These are phyloP conservation scores for Kodamaea plutei DNA, from an alignment of 1,139 yeast genomes.

Conservation along the genomic window DNA sequence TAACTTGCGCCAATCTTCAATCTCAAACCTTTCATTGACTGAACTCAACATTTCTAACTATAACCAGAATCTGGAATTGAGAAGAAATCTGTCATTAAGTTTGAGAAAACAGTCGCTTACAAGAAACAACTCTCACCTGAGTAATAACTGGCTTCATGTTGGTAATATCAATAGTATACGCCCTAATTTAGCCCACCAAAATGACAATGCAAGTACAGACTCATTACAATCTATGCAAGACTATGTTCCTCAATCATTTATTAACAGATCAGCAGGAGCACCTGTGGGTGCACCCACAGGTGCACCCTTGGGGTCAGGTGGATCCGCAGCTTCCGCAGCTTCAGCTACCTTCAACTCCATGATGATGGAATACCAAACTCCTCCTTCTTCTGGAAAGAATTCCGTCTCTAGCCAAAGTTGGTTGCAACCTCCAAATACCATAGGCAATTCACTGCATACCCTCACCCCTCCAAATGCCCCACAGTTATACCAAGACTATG, in stretches of 20 bases:
- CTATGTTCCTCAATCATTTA: slow-evolving; percentile 40
- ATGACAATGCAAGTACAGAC: slow-evolving; percentile 33
- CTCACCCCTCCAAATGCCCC: slow-evolving; percentile 17
- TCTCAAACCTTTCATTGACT: slow-evolving; percentile 39
- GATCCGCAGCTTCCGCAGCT: slow-evolving; percentile 5
- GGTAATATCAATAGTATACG: slow-evolving; percentile 40
- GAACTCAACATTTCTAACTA: slow-evolving; percentile 37
- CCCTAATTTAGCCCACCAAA: slow-evolving; percentile 12
- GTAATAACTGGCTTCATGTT: slow-evolving; percentile 44
- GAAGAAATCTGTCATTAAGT: slow-evolving; percentile 26
- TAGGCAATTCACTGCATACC: slow-evolving; percentile 8
- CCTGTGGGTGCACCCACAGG: slow-evolving; percentile 1
- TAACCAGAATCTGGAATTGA: slow-evolving; percentile 11
- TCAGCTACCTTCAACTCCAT: slow-evolving; percentile 1
- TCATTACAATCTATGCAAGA: slow-evolving; percentile 45
- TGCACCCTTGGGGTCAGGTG: slow-evolving; percentile 21
- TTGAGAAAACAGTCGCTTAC: slow-evolving; percentile 45
- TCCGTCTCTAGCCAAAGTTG: slow-evolving; percentile 14
- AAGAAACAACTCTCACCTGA: slow-evolving; percentile 37
- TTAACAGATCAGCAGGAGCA: slow-evolving; percentile 27
- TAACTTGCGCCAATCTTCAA: slow-evolving; percentile 31
- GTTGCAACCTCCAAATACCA: slow-evolving; percentile 4
- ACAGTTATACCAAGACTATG: slow-evolving; percentile 17
- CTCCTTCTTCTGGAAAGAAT: slow-evolving; percentile 38
- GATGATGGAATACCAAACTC: slow-evolving; percentile 44